Conservation (phyloP, 805 yeast genomes). For the Candida adriatica region DNA sequence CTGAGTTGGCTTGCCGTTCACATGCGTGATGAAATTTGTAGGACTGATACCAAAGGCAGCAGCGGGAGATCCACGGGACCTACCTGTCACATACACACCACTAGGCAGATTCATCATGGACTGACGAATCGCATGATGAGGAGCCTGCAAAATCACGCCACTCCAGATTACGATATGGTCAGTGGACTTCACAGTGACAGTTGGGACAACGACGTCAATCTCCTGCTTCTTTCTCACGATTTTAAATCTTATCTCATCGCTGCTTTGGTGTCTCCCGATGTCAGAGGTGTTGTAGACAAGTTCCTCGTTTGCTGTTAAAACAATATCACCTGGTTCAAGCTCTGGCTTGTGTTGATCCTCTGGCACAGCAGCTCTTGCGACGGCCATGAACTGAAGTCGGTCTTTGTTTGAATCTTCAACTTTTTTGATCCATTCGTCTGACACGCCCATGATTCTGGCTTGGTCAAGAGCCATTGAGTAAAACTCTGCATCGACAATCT, state of each 20-base stretch:
- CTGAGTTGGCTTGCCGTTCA: slow-evolving; percentile 68
- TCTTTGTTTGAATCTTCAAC: slow-evolving; percentile 59
- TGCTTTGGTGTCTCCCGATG: slow-evolving; percentile 29
- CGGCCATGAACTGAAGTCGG: slow-evolving; percentile 66
- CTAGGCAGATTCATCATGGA: slow-evolving; percentile 72
- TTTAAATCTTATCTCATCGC: slow-evolving; percentile 43
- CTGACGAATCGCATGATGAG: slow-evolving; percentile 92
- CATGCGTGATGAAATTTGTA: slow-evolving; percentile 84
- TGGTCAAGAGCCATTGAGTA: slow-evolving; percentile 58
- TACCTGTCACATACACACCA: slow-evolving; percentile 72
- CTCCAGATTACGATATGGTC: slow-evolving; percentile 72
- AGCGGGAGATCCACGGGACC: slow-evolving; percentile 81
- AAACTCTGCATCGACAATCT: slow-evolving; percentile 77
- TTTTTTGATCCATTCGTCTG: slow-evolving; percentile 71
- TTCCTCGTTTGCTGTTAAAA: slow-evolving; percentile 61
- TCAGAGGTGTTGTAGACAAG: slow-evolving; percentile 64
- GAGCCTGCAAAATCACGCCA: slow-evolving; percentile 76
- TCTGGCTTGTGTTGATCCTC: slow-evolving; percentile 25
- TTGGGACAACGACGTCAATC: slow-evolving; percentile 53
- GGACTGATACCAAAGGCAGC: slow-evolving; percentile 71
- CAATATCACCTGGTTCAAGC: slow-evolving; percentile 62
- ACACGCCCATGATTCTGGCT: slow-evolving; percentile 83
- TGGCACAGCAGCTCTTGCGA: slow-evolving; percentile 58
- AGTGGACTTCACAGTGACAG: slow-evolving; percentile 57
- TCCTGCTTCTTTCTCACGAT: slow-evolving; percentile 69